phyloP scores from a whole-genome alignment of 768 basidiomycete species.

The Agaricus bisporus region DNA sequence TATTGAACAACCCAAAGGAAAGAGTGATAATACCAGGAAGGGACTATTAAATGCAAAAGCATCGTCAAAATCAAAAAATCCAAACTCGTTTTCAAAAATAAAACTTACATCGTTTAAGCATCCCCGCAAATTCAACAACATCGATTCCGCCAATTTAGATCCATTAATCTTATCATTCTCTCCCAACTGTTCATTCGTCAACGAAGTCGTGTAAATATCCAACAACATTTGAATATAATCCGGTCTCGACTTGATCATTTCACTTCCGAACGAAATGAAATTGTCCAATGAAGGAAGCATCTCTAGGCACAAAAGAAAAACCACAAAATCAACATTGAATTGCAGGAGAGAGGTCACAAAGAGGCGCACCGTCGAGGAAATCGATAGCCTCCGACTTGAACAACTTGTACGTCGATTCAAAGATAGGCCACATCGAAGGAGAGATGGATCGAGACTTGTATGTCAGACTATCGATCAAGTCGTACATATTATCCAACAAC shows the following conservation, averaged over 20 bases:
- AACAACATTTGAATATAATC: constrained; percentile 78
- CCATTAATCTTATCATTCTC: constrained; percentile 82
- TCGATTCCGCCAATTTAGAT: constrained; percentile 78
- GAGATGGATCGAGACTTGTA: constrained; percentile 75
- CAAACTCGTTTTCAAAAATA: not conserved
- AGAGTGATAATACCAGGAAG: constrained; percentile 61
- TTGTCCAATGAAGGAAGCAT: constrained; percentile 88
- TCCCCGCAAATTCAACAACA: constrained; percentile 75
- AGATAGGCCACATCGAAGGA: constrained; percentile 82
- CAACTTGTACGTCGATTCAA: constrained; percentile 73
- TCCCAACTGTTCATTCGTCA: constrained; percentile 66
- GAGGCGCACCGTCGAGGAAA: constrained; percentile 71
- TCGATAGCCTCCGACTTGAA: constrained; percentile 83
- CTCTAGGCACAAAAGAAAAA: constrained; percentile 41
- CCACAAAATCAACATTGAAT: not conserved
- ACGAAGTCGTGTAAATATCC: constrained; percentile 76
- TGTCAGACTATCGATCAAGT: constrained; percentile 77
- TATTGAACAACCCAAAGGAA: constrained; percentile 53
- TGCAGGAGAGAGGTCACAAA: not conserved
- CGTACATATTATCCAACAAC: constrained; percentile 82
- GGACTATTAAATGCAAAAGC: constrained; percentile 15
- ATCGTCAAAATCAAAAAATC: not conserved
- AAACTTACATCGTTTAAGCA: constrained; percentile 67
- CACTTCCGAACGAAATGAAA: constrained; percentile 78
- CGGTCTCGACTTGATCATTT: constrained; percentile 61